phyloP scores from a whole-genome alignment of 225 moss, liverwort and hornwort genomes.

The Sphagnum tenellum region DNA sequence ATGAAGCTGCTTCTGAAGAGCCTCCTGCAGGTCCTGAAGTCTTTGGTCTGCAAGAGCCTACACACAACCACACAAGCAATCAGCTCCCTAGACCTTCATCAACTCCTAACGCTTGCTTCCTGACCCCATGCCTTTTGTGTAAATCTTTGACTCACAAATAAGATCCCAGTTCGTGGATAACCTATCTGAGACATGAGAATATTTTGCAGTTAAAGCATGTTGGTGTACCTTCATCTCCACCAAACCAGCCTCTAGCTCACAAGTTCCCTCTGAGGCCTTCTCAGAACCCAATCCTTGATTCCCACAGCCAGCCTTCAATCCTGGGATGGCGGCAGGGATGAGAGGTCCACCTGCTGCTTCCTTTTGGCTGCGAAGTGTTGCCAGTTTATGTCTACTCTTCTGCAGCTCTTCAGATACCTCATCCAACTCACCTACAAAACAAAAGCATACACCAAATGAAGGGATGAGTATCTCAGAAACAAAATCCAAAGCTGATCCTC shows the following conservation, averaged over 20 bases:
- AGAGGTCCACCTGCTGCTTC: slow-evolving; percentile 56
- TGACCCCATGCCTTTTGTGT: no score
- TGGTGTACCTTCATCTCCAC: slow-evolving; percentile 74
- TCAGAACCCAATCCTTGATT: slow-evolving; percentile 39
- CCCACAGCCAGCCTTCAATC: slow-evolving; percentile 50
- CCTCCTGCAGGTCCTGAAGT: slow-evolving; percentile 76
- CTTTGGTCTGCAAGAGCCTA: slow-evolving; percentile 80
- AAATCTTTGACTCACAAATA: no score
- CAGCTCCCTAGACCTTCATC: background rate
- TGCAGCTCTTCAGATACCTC: slow-evolving; percentile 75
- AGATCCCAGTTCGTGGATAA: no score
- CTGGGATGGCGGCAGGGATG: slow-evolving; percentile 52
- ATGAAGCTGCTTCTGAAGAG: slow-evolving; percentile 66
- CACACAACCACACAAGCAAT: slow-evolving; percentile 3
- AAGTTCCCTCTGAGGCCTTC: slow-evolving; percentile 43
- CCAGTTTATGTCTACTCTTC: slow-evolving; percentile 69
- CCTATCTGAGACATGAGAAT: background rate
- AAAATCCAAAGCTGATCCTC: no score
- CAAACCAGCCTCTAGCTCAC: slow-evolving; percentile 62
- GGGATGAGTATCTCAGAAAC: no score
- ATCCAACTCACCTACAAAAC: slow-evolving; percentile 67
- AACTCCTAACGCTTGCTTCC: background rate
- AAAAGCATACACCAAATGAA: slow-evolving; percentile 5
- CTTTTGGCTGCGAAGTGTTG: slow-evolving; percentile 66
- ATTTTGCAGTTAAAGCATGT: background rate